Conservation (phyloP, 768 basidiomycete genomes). For the Boletus tomentosulus region DNA sequence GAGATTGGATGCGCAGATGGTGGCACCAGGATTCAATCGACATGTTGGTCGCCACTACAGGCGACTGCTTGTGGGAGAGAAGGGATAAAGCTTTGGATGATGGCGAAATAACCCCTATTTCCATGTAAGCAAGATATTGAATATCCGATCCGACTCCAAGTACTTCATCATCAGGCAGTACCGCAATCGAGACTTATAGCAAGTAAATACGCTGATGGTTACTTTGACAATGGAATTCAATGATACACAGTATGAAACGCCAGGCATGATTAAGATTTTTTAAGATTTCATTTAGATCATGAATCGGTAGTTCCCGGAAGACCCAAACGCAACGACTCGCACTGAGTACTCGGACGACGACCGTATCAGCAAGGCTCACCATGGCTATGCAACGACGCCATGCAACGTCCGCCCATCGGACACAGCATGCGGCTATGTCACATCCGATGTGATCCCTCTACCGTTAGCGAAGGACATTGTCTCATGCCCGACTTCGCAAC, state of each 20-base stretch:
- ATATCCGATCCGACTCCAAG: too few relatives aligned
- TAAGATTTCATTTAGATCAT: too few relatives aligned
- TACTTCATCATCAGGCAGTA: too few relatives aligned
- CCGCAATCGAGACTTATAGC: too few relatives aligned
- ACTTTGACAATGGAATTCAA: not conserved
- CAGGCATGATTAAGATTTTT: not conserved
- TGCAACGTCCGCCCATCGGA: not conserved
- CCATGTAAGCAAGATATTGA: too few relatives aligned
- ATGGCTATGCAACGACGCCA: not conserved
- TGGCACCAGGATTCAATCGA: conserved; percentile 5
- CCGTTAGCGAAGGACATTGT: not conserved
- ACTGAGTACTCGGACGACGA: too few relatives aligned
- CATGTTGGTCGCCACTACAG: conserved; percentile 2
- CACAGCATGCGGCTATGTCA: not conserved
- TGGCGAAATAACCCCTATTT: not conserved
- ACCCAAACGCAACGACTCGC: not conserved
- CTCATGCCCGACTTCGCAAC: not conserved
- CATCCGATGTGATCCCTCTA: not conserved
- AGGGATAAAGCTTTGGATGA: not conserved
- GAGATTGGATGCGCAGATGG: not conserved
- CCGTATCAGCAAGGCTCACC: not conserved
- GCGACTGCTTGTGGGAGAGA: conserved; percentile 2
- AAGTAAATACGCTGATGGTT: too few relatives aligned
- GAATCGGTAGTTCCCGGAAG: not conserved
- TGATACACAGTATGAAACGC: not conserved